Evolutionary conservation across 1,139 yeast genomes (phyloP), one percentile per base, ranked within the genome.

Genomic region (Pichia sp.): DNA sequence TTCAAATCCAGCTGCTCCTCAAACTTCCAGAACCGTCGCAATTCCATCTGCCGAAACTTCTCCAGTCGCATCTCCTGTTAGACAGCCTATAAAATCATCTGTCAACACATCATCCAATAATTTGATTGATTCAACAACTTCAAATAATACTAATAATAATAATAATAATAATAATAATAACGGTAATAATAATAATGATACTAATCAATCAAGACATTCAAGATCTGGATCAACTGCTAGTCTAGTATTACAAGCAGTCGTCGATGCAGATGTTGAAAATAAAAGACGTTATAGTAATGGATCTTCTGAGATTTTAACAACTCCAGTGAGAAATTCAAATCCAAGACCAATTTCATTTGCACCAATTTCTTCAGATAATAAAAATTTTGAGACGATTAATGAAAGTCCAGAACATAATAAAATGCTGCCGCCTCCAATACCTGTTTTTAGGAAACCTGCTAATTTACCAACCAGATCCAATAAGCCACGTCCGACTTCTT

Each of bases 401-500:
- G 64, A 59, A 43, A 56, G 60, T 35, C 63, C 64, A 3, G 60
- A 58, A 36, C 53, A 49, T 34, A 44, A 45, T 10, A 46, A 41
- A 16, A 38, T 48, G 28, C 45, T 58, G 49, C 50, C 57, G 23
- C 60, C 59, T 20, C 61, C 61, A 10, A 40, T 49, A 30, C 59
- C 60, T 11, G 51, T 55, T 16, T 51, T 52, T 10, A 49, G 51
- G 16, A 53, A 47, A 35, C 43, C 51, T 24, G 40, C 45, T 2
- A 47, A 47, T 7, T 39, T 46, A 7, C 32, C 48, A 22, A 44
- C 53, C 20, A 52, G 54, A 39, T 38, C 53, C 41, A 74, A 78
- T 60, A 81, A 76, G 57, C 89, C 87, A 44, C 74, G 94, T 61
- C 92, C 94, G 39, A 83, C 90, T 0, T 82, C 90, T 8, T 84